Evolutionary conservation across 2,329 filamentous ascomycete species (phyloP), one percentile per base, ranked within the genome.

Genomic region (Diplodia intermedia): DNA sequence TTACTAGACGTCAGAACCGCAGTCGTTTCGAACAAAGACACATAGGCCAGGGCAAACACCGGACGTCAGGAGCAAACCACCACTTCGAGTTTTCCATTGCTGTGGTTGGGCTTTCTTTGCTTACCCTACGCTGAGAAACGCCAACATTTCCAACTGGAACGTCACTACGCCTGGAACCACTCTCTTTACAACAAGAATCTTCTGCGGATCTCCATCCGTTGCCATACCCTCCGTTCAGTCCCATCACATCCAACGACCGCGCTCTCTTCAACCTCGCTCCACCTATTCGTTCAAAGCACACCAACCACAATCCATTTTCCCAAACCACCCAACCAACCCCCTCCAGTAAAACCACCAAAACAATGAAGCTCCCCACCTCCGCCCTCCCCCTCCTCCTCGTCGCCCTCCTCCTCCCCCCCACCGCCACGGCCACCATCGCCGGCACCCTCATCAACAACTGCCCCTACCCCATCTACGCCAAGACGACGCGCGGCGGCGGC

Each of bases 371-470:
- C 33, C n/a, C 38, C n/a, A 26, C 54, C 31, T 18, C 29, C 47
- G 6, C 49, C n/a, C 31, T 65, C 18, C n/a, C 33, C 2, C 15
- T 38, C 31, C 1, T 49, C 47, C 15, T 52, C 26, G 12, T 36
- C 43, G 4, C 20, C 29, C 26, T 36, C 14, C 15, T 47, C 18
- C 9, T 15, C 31, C 12, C 33, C 29, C 2, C 31, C 31, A 3
- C 12, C 23, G 12, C 61, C n/a, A 18, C 31, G 9, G 61, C 61
- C 47, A 26, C 61, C 4, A 23, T 40, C 9, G 8, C 36, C 3
- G 52, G 49, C 49, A 54, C 40, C 18, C 8, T 65, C n/a, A 43
- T 65, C 61, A 65, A 65, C 29, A 65, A 53, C 49, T 65, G 61
- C 61, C 8, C 40, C 1, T 54, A 43, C 49, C 47, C 47, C 61